A percentile compares a stretch with the other conserved stretches of the same genome.
These are phyloP conservation scores for Gnomoniopsis smithogilvyi DNA, from an alignment of 2,329 filamentous ascomycete species.

Conservation along the genomic window DNA sequence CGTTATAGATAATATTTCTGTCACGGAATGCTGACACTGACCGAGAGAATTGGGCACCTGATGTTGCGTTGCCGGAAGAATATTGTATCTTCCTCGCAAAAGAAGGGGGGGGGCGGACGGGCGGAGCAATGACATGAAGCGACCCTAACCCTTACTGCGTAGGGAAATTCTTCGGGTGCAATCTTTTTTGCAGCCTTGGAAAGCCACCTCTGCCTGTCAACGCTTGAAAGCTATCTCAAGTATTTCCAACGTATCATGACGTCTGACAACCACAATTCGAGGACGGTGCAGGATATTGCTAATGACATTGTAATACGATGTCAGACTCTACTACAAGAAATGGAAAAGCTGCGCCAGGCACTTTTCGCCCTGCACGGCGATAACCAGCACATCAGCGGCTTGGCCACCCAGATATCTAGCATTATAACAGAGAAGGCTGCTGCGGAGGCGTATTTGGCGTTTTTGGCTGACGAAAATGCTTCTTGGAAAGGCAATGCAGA, in stretches of 20 bases:
- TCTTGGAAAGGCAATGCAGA: neutral
- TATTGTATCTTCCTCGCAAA: no score
- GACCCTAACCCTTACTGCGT: no score
- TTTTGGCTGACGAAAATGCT: neutral
- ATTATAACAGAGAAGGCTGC: slow-evolving; percentile 2
- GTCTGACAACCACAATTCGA: neutral
- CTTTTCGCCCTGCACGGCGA: neutral
- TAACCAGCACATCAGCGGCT: slow-evolving; percentile 6
- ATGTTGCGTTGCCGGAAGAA: no score
- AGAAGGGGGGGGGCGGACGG: no score
- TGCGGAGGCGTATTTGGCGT: neutral
- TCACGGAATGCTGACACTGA: no score
- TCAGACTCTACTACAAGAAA: slow-evolving; percentile 11
- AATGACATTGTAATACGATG: slow-evolving; percentile 9
- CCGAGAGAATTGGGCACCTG: no score
- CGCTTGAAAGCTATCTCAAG: neutral
- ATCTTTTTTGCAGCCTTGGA: no score
- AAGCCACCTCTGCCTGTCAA: no score
- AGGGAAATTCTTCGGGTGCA: no score
- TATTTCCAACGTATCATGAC: neutral
- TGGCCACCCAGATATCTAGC: slow-evolving; percentile 5
- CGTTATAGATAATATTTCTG: no score
- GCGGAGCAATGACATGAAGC: no score
- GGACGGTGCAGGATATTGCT: slow-evolving; percentile 1
- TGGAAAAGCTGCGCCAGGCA: slow-evolving; percentile 10